Conservation (phyloP, 495 filamentous ascomycete genomes). For the Penicillium cosmopolitanum region DNA sequence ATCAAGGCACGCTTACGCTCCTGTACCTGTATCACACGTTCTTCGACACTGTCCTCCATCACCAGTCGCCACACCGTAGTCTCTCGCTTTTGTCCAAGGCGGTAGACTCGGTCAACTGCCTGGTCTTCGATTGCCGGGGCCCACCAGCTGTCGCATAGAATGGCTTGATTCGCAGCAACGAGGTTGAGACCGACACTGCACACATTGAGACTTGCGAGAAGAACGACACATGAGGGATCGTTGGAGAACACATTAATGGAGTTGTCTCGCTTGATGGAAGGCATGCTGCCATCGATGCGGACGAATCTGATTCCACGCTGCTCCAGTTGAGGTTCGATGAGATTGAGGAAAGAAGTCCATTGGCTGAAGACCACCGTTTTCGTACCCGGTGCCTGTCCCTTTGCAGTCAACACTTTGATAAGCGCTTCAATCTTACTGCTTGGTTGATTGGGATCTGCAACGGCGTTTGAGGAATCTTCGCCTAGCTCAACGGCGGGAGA, state of each 20-base stretch:
- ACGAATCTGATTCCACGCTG: constrained; percentile 64
- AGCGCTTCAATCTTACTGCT: constrained; percentile 87
- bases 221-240: constrained; percentile 71
- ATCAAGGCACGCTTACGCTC: constrained; percentile 79
- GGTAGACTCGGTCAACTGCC: constrained; percentile 87
- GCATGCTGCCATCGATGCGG: constrained; percentile 86
- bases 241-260: constrained; percentile 67
- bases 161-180: constrained; percentile 83
- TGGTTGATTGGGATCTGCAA: constrained; percentile 63
- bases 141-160: constrained; percentile 90
- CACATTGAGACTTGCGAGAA: constrained; percentile 82
- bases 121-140: constrained; percentile 94
- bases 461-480: constrained; percentile 49
- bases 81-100: constrained; percentile 79
- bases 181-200: constrained; percentile 90
- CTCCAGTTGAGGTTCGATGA: constrained; percentile 73
- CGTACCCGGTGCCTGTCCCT: constrained; percentile 64
- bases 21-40: constrained; percentile 82
- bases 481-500: constrained; percentile 60
- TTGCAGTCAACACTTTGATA: constrained; percentile 75
- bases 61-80: constrained; percentile 82
- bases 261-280: constrained; percentile 64
- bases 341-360: constrained; percentile 87
- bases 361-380: constrained; percentile 93
- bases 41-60: constrained; percentile 85